Evolutionary conservation across 805 yeast species (phyloP).

Genomic region (Kregervanrija fluxuum): DNA sequence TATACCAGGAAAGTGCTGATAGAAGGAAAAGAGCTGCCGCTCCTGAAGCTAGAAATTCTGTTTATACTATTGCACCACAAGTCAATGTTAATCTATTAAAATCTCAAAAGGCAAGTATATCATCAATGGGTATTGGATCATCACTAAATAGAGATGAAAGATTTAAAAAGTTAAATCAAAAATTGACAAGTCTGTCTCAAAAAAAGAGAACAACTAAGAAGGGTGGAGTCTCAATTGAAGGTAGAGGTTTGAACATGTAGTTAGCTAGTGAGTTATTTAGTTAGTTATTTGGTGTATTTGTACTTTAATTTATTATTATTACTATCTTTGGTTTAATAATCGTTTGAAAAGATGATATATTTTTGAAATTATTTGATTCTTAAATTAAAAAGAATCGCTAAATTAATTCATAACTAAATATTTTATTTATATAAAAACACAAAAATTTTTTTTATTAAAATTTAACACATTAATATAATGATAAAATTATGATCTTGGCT

Average conservation of each 20-base stretch:
- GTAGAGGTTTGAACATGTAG: constrained; percentile 37
- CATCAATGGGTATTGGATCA: constrained; percentile 41
- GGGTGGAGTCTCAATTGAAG: constrained; percentile 76
- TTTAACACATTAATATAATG: background rate
- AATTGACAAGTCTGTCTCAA: constrained; percentile 39
- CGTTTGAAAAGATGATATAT: too few species aligned
- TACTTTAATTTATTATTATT: background rate
- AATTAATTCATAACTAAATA: background rate
- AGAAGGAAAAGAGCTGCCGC: constrained; percentile 93
- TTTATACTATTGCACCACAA: constrained; percentile 85
- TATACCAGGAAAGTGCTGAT: constrained; percentile 85
- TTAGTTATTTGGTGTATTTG: background rate
- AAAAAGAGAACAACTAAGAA: constrained; percentile 48
- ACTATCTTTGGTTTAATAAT: too few species aligned
- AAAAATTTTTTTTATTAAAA: background rate
- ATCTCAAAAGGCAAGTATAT: constrained; percentile 32
- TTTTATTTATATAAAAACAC: background rate
- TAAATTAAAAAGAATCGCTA: background rate
- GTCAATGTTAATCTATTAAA: constrained; percentile 47
- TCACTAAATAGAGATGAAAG: constrained; percentile 63
- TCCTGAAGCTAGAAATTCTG: constrained; percentile 84
- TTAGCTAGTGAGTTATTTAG: background rate
- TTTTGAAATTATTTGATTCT: background rate
- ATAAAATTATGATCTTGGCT: constrained; percentile 89
- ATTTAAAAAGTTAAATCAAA: constrained; percentile 68